phyloP scores from a whole-genome alignment of 768 basidiomycete genomes.

The Tricholoma sp. region DNA sequence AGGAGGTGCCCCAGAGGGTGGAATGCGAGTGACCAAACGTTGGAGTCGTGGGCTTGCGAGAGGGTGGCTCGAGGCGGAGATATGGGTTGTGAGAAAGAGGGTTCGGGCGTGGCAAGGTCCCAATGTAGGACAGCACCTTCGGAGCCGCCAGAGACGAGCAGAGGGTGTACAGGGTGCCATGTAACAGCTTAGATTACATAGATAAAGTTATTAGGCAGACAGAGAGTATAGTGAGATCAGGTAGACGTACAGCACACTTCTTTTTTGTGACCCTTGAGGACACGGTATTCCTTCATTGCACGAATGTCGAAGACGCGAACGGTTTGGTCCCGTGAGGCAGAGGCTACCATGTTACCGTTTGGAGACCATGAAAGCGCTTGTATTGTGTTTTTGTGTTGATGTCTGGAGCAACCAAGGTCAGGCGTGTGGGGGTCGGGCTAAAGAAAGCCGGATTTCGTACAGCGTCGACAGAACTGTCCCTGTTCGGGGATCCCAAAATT shows the following conservation, averaged over 20 bases:
- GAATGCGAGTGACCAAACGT: slow-evolving; percentile 93
- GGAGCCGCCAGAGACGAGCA: slow-evolving; percentile 91
- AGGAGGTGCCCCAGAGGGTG: slow-evolving; percentile 96
- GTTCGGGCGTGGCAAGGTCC: slow-evolving; percentile 73
- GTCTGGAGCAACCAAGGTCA: slow-evolving; percentile 40
- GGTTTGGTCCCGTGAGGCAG: slow-evolving; percentile 91
- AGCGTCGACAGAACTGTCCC: slow-evolving; percentile 87
- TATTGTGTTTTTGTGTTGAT: slow-evolving; percentile 96
- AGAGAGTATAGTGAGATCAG: background rate
- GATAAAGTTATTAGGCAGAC: background rate
- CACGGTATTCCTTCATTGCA: slow-evolving; percentile 92
- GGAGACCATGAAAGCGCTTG: slow-evolving; percentile 93
- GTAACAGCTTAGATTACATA: slow-evolving; percentile 57
- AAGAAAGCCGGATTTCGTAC: slow-evolving; percentile 38
- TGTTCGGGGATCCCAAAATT: slow-evolving; percentile 98
- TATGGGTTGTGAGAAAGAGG: slow-evolving; percentile 35
- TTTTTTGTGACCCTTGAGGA: slow-evolving; percentile 95
- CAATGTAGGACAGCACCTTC: slow-evolving; percentile 94
- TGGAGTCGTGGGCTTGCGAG: slow-evolving; percentile 96
- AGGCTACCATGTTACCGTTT: slow-evolving; percentile 90
- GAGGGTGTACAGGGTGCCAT: slow-evolving; percentile 93
- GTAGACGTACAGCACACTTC: slow-evolving; percentile 85
- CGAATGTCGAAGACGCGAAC: slow-evolving; percentile 97
- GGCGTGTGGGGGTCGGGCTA: background rate
- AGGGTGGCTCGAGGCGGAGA: slow-evolving; percentile 74